Conservation (phyloP, 2,329 filamentous ascomycete genomes). For the Huntiella abstrusa region DNA sequence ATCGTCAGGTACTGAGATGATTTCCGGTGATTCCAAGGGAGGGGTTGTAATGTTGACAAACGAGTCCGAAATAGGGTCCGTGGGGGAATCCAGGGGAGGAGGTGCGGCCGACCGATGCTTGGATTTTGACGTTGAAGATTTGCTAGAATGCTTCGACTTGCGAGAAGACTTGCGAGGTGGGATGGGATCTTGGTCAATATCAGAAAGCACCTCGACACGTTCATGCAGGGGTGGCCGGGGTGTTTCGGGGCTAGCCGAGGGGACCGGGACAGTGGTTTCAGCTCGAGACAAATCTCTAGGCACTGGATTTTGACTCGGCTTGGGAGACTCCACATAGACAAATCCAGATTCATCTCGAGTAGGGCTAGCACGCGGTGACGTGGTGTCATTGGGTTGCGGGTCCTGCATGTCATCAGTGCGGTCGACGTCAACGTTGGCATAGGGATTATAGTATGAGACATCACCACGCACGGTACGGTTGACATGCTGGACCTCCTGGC, state of each 20-base stretch:
- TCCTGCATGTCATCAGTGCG: too few relatives aligned
- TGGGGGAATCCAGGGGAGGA: background rate
- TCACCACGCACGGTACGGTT: too few relatives aligned
- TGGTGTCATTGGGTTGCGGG: too few relatives aligned
- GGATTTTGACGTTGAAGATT: constrained; percentile 3
- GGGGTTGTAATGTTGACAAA: background rate
- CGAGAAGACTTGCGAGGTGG: constrained; percentile 5
- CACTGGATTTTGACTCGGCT: too few relatives aligned
- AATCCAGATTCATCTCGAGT: too few relatives aligned
- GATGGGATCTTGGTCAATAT: background rate
- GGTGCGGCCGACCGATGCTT: background rate
- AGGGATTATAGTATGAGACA: too few relatives aligned
- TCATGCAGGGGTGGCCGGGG: background rate
- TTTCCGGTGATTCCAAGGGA: constrained; percentile 2
- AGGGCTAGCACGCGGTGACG: too few relatives aligned
- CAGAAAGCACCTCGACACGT: background rate
- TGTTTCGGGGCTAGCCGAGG: background rate
- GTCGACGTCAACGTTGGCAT: too few relatives aligned
- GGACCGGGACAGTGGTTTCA: background rate
- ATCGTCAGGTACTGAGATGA: background rate
- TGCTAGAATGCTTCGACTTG: background rate
- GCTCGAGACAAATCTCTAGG: background rate
- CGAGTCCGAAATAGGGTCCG: background rate
- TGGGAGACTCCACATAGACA: too few relatives aligned
- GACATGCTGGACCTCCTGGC: too few relatives aligned